These are phyloP conservation scores for Arctium lappa DNA, from an alignment of 129 eudicot species.

Conservation along the genomic window DNA sequence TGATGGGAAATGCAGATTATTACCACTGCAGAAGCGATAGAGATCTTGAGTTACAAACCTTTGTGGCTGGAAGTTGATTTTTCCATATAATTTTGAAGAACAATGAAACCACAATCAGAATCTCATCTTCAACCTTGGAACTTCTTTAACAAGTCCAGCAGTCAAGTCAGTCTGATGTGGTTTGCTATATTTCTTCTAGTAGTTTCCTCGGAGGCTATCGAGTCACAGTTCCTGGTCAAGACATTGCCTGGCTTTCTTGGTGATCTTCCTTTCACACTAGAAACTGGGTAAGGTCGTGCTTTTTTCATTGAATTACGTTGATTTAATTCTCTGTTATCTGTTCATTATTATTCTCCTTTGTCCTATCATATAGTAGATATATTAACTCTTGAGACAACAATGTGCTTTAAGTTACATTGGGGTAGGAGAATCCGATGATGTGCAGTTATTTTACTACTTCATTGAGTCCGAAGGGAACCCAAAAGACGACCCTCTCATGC, in stretches of 20 bases:
- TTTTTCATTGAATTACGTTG: neutral
- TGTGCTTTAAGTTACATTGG: slow-evolving; percentile 14
- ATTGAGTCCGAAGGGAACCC: slow-evolving; percentile 29
- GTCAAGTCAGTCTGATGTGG: neutral
- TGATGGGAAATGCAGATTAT: neutral
- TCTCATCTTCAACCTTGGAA: slow-evolving; percentile 9
- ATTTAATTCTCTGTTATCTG: neutral
- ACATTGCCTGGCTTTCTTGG: slow-evolving; percentile 32
- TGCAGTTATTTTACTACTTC: slow-evolving; percentile 28
- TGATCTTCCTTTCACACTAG: slow-evolving; percentile 38
- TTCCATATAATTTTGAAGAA: neutral
- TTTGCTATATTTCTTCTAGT: slow-evolving; percentile 5
- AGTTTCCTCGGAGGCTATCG: neutral
- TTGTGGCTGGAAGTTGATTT: neutral
- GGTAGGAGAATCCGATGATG: slow-evolving; percentile 28
- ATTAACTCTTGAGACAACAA: neutral
- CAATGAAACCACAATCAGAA: neutral
- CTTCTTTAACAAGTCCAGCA: neutral
- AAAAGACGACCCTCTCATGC: slow-evolving; percentile 26
- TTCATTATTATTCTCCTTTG: neutral
- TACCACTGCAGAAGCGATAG: neutral
- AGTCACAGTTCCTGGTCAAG: slow-evolving; percentile 24
- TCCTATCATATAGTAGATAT: neutral
- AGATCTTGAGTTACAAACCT: neutral
- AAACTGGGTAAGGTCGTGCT: slow-evolving; percentile 28